These are phyloP conservation scores for Cephaloascus albidus DNA, from an alignment of 805 yeast genomes.

Conservation along the genomic window DNA sequence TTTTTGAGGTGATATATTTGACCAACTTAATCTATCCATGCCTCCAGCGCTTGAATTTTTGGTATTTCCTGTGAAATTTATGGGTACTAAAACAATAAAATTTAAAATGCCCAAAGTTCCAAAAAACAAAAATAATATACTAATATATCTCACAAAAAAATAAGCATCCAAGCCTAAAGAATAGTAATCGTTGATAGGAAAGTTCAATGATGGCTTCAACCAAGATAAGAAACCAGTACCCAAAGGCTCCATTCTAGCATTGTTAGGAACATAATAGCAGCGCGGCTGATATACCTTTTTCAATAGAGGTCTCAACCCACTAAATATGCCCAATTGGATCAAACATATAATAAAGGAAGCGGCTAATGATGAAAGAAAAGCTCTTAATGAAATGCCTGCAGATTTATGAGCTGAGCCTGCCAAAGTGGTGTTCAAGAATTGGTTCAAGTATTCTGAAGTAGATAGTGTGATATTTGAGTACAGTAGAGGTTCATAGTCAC, in stretches of 20 bases:
- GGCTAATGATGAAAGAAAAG: constrained; percentile 46
- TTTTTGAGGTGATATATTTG: constrained; percentile 51
- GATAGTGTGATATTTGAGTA: background rate
- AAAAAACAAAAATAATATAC: constrained; percentile 41
- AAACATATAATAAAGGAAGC: constrained; percentile 45
- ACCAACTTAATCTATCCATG: constrained; percentile 61
- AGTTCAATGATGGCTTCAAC: constrained; percentile 34
- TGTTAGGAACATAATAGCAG: constrained; percentile 29
- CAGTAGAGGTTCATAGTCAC: background rate
- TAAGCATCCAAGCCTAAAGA: constrained; percentile 66
- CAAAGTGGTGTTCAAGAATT: constrained; percentile 41
- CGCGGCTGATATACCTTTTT: constrained; percentile 47
- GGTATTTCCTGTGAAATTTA: constrained; percentile 39
- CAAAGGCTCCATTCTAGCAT: constrained; percentile 25
- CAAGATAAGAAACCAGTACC: constrained; percentile 43
- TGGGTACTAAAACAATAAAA: constrained; percentile 53
- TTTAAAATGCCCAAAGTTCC: constrained; percentile 41
- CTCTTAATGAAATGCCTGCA: constrained; percentile 47
- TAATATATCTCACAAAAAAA: constrained; percentile 56
- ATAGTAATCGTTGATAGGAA: constrained; percentile 32
- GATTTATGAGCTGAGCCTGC: constrained; percentile 50
- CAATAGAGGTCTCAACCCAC: constrained; percentile 22
- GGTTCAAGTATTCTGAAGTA: background rate
- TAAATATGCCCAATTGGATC: constrained; percentile 36
- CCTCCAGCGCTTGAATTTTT: constrained; percentile 24